phyloP scores from a whole-genome alignment of 73 alveolate species.

The Uronychia setigera region DNA sequence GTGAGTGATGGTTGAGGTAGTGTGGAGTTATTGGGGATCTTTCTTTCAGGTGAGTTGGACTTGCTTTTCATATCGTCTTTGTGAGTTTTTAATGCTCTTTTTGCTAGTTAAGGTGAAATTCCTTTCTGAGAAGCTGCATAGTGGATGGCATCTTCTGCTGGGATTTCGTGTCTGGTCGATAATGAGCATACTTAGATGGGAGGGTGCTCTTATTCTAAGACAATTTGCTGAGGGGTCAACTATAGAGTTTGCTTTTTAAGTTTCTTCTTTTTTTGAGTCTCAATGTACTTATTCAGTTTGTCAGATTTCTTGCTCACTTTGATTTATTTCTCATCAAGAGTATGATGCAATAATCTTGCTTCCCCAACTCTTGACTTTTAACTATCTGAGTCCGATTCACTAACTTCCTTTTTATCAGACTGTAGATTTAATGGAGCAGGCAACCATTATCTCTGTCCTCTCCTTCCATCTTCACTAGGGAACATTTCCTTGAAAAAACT shows the following conservation, averaged over 20 bases:
- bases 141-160: neutral
- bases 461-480: no score
- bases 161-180: neutral
- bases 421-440: neutral
- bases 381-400: neutral
- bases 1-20: slow-evolving; percentile 4
- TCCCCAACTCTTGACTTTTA: neutral
- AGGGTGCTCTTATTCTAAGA: neutral
- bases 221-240: neutral
- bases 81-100: neutral
- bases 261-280: neutral
- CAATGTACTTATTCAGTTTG: neutral
- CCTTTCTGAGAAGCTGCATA: neutral
- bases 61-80: neutral
- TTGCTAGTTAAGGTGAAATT: neutral
- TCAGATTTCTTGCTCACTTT: neutral
- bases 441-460: neutral
- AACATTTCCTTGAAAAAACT: no score
- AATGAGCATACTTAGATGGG: neutral
- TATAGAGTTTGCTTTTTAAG: neutral
- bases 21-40: neutral
- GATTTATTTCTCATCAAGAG: neutral
- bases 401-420: neutral
- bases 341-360: neutral
- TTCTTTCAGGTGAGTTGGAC: neutral